Conservation (phyloP, 2,329 filamentous ascomycete species). For the Allantophomopsis lycopodina region DNA sequence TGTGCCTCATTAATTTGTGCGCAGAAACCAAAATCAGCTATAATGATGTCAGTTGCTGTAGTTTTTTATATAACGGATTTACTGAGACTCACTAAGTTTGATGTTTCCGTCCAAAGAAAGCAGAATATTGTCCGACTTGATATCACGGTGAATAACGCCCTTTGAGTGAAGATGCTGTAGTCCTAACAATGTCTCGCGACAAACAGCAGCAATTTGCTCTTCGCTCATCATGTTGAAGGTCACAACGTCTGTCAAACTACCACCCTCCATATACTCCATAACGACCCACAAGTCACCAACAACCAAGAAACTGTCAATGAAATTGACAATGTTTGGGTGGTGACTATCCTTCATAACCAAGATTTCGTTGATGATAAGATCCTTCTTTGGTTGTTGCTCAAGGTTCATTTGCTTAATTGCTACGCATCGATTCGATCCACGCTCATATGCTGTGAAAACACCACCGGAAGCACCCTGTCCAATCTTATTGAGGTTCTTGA, state of each 20-base stretch:
- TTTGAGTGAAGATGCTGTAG: constrained; percentile 94
- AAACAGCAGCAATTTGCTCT: constrained; percentile 91
- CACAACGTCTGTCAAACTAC: constrained; percentile 92
- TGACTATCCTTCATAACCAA: constrained; percentile 98
- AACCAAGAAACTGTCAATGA: constrained; percentile 91
- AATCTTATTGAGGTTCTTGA: constrained; percentile 83
- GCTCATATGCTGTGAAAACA: constrained; percentile 83
- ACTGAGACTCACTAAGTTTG: constrained; percentile 67
- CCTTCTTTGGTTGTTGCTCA: constrained; percentile 97
- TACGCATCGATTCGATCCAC: constrained; percentile 72
- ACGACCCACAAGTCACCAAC: constrained; percentile 92
- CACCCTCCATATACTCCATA: constrained; percentile 99
- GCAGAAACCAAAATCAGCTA: constrained; percentile 96
- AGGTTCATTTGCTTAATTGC: constrained; percentile 99
- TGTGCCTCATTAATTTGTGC: constrained; percentile 96
- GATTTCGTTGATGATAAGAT: constrained; percentile 98
- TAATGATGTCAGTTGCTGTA: constrained; percentile 17
- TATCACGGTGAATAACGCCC: constrained; percentile 95
- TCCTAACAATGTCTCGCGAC: constrained; percentile 81
- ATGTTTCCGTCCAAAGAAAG: constrained; percentile 90
- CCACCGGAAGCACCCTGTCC: constrained; percentile 95
- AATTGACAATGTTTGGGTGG: constrained; percentile 98
- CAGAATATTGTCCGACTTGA: constrained; percentile 97
- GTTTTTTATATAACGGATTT: background rate
- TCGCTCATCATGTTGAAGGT: constrained; percentile 99